Evolutionary conservation across 2,329 filamentous ascomycete genomes (phyloP), one percentile per base, ranked within the genome.

Genomic region (Hirsutella thompsonii): DNA sequence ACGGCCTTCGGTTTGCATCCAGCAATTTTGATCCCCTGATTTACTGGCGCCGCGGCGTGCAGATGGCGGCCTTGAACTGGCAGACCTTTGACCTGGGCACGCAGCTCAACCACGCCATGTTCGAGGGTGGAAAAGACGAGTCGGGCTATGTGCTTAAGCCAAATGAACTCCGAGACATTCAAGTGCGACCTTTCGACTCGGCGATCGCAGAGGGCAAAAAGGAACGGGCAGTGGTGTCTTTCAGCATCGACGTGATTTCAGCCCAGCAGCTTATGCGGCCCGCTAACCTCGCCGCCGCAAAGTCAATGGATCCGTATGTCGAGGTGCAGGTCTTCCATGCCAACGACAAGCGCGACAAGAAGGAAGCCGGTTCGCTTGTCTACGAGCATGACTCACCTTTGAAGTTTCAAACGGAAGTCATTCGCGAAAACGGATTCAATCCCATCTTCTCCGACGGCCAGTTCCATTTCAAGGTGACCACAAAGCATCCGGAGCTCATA

Each of bases 31-130:
- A 95, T 53, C 92, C 92, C 1, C 74, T 94, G 47, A 80, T 82
- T 46, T 94, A 92, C 57, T 98, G 92, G 92, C 81, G 90, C 39
- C 81, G 87, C 35, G 92, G 92, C 26, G 92, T 95, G 16, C 92
- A 98, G 62, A 96, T 98, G 90, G 88, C 84, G 13, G 92, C 92
- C 0, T 70, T 96, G 47, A 98, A 98, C 63, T 96, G 92, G 90
- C 92, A 98, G 63, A 96, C 89, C 0, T 95, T 93, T 55, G 92
- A 96, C 56, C 72, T 93, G 16, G 87, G 89, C 36, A 92, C 95
- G 76, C 90, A 96, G 57, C 74, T 96, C 59, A 96, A 96, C 58
- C 84, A 92, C 50, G 92, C 92, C 54, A 96, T 98, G 92, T 98
- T 95, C 57, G 83, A 88, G 37, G 85, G 86, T 43, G 86, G 87